A percentile compares a stretch with the other conserved stretches of the same genome.
These are phyloP conservation scores for Pseudocercospora fijiensis DNA, from an alignment of 2,329 filamentous ascomycete genomes.

Conservation along the genomic window DNA sequence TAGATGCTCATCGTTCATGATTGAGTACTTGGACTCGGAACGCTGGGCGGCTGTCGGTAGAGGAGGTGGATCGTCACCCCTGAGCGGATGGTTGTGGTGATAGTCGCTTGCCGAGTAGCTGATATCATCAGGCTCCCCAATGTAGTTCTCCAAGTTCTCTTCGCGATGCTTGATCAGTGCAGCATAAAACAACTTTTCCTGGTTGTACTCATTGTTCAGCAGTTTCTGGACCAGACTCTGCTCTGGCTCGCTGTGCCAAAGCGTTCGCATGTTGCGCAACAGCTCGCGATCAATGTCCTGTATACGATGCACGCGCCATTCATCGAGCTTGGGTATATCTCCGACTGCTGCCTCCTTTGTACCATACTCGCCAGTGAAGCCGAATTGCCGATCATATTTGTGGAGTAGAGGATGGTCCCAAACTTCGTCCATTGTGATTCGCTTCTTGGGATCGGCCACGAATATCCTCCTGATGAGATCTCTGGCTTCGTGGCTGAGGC, in stretches of 20 bases:
- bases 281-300: slow-evolving; percentile 78
- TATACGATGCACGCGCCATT: slow-evolving; percentile 60
- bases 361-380: slow-evolving; percentile 60
- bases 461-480: slow-evolving; percentile 80
- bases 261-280: slow-evolving; percentile 77
- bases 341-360: slow-evolving; percentile 52
- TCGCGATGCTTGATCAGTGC: slow-evolving; percentile 79
- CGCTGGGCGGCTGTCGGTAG: slow-evolving; percentile 44
- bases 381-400: slow-evolving; percentile 72
- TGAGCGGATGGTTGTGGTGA: slow-evolving; percentile 64
- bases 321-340: slow-evolving; percentile 57
- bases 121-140: slow-evolving; percentile 63
- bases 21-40: slow-evolving; percentile 57
- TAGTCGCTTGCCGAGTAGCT: slow-evolving; percentile 89
- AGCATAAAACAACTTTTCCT: slow-evolving; percentile 92
- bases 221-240: slow-evolving; percentile 69
- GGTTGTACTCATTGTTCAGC: slow-evolving; percentile 60
- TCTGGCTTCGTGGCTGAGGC: slow-evolving; percentile 64
- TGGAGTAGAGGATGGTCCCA: slow-evolving; percentile 84
- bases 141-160: slow-evolving; percentile 81
- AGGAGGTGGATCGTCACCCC: slow-evolving; percentile 36
- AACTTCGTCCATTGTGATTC: slow-evolving; percentile 77
- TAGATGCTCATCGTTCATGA: slow-evolving; percentile 56
- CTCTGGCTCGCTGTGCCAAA: slow-evolving; percentile 85
- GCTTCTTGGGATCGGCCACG: slow-evolving; percentile 70